Conservation (phyloP, 2,329 filamentous ascomycete species). For the Aspergillus clavatus region DNA sequence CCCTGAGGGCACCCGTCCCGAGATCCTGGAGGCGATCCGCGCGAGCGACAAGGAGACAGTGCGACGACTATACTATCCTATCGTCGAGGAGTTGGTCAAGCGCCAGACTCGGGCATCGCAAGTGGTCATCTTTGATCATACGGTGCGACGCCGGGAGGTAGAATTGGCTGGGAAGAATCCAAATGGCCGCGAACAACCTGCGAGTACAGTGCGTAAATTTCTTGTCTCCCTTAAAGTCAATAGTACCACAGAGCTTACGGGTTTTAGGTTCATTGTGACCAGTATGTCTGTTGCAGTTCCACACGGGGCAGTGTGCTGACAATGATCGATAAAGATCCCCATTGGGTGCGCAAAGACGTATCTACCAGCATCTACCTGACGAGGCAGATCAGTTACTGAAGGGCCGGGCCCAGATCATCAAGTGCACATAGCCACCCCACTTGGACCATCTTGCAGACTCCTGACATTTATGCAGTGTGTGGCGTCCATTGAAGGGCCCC, state of each 20-base stretch:
- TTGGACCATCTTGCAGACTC: not conserved
- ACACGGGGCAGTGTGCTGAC: not conserved
- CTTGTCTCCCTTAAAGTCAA: not conserved
- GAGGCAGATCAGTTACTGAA: conserved; percentile 1
- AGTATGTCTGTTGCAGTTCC: not conserved
- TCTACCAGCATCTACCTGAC: conserved; percentile 2
- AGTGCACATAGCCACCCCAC: not conserved
- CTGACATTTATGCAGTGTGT: not conserved
- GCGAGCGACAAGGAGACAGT: not conserved
- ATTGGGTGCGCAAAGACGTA: not conserved
- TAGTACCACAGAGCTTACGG: not conserved
- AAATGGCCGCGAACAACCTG: not conserved
- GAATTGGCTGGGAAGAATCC: not conserved
- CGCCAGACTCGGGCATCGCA: not conserved
- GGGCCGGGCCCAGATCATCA: conserved; percentile 1
- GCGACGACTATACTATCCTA: not conserved
- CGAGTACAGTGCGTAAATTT: not conserved
- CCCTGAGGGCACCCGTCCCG: not conserved
- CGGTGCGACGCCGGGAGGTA: not conserved
- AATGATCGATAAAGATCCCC: not conserved
- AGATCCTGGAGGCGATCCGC: not conserved
- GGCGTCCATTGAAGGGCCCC: not conserved
- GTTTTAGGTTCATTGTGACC: not conserved
- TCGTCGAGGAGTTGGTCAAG: not conserved
- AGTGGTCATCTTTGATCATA: not conserved